Conservation (phyloP, 179 eudicot genomes). For the Silene noctiflora region DNA sequence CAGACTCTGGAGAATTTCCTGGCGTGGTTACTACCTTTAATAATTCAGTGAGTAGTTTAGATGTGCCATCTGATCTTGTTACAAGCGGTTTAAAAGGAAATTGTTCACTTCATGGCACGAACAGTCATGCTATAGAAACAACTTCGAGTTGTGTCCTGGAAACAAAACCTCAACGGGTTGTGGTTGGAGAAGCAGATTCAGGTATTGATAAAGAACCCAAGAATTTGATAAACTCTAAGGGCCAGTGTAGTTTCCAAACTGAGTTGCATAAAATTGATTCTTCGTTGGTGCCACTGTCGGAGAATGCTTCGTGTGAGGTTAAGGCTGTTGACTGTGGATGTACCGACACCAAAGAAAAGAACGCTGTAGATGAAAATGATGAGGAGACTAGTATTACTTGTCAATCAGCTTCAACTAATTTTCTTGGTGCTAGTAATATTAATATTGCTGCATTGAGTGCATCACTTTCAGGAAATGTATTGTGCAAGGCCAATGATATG, state of each 20-base stretch:
- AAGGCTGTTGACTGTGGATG: conserved; percentile 14
- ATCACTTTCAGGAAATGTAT: neutral
- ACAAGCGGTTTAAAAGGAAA: neutral
- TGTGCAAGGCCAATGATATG: neutral
- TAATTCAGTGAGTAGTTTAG: conserved; percentile 15
- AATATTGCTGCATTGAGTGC: neutral
- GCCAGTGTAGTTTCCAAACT: conserved; percentile 7
- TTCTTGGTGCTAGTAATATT: neutral
- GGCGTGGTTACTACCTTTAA: conserved; percentile 2
- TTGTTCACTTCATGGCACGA: neutral
- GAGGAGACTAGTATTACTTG: neutral
- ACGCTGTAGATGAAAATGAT: neutral
- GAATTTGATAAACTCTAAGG: conserved; percentile 10
- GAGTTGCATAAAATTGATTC: conserved; percentile 23
- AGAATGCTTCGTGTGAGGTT: conserved; percentile 6
- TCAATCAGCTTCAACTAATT: neutral
- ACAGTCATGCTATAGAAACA: conserved; percentile 17
- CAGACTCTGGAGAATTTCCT: conserved; percentile 1
- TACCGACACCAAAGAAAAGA: neutral
- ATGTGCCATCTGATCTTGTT: conserved; percentile 1
- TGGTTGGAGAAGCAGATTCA: conserved; percentile 13
- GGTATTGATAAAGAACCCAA: conserved; percentile 23
- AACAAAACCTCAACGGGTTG: conserved; percentile 18
- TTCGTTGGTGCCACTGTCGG: conserved; percentile 19
- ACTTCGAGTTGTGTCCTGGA: conserved; percentile 10